Conservation (phyloP, 2,329 filamentous ascomycete species). For the Ceratocystis variospora region DNA sequence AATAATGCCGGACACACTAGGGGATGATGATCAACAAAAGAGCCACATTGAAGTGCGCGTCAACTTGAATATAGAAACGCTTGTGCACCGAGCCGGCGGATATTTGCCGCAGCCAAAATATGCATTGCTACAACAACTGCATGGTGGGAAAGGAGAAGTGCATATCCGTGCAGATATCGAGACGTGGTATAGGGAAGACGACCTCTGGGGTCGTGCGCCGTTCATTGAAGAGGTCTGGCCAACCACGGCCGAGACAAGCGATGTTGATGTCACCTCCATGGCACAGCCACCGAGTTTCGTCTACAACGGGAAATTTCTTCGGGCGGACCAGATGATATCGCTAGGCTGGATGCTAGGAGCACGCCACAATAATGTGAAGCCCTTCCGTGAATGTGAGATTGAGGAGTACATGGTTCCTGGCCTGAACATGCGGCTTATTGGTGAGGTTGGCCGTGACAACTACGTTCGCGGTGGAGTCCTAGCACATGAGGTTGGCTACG, state of each 20-base stretch:
- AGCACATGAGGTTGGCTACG: constrained; percentile 33
- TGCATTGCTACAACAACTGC: not conserved
- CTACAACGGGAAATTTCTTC: constrained; percentile 16
- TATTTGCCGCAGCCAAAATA: constrained; percentile 17
- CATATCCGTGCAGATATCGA: not conserved
- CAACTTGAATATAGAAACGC: constrained; percentile 18
- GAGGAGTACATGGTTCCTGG: constrained; percentile 28
- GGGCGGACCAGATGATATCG: constrained; percentile 21
- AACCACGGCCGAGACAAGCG: not conserved
- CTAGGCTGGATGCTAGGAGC: constrained; percentile 23
- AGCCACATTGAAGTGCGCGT: constrained; percentile 18
- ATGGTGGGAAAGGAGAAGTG: not conserved
- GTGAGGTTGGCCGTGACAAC: constrained; percentile 24
- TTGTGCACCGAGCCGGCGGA: constrained; percentile 20
- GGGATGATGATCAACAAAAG: not conserved
- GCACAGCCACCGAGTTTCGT: constrained; percentile 20
- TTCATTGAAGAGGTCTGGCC: constrained; percentile 11
- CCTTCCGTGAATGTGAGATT: constrained; percentile 26
- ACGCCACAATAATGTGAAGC: constrained; percentile 20
- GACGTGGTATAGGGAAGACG: constrained; percentile 9
- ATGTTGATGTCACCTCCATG: not conserved
- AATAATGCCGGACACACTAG: not conserved
- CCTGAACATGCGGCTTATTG: constrained; percentile 27
- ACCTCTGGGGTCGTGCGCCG: not conserved
- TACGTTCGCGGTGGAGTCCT: constrained; percentile 29